Percentiles rank a stretch among this genome's conserved stretches.
phyloP scores from a whole-genome alignment of 192 early-diverging fungal species.

The Spizellomyces sp. region DNA sequence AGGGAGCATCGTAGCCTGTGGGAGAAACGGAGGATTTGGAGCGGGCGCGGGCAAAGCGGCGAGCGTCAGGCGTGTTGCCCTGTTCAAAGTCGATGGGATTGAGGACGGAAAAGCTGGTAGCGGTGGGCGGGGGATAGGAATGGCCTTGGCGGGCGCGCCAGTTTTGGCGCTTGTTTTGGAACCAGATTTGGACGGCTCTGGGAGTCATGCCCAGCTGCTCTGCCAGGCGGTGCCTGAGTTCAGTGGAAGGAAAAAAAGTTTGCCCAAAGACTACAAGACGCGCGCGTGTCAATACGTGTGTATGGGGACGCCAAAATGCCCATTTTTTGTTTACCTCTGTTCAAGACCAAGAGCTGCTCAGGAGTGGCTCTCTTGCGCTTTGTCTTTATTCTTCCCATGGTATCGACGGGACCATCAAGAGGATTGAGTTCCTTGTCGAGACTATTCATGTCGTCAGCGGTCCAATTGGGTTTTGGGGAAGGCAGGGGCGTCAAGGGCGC shows the following conservation, averaged over 20 bases:
- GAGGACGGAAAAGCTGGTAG: neutral
- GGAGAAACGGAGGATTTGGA: no score
- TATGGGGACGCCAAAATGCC: neutral
- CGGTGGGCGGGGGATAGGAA: neutral
- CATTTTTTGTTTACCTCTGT: conserved; percentile 29
- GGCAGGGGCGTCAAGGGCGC: no score
- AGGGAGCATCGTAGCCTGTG: no score
- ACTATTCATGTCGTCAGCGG: no score
- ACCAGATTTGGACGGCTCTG: conserved; percentile 92
- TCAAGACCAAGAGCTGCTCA: conserved; percentile 73
- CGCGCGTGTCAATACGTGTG: neutral
- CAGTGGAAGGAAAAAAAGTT: conserved; percentile 83
- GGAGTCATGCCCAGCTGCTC: conserved; percentile 82
- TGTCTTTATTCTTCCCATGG: conserved; percentile 52
- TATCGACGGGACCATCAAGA: neutral
- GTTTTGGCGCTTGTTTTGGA: conserved; percentile 90
- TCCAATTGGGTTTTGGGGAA: no score
- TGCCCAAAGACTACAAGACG: conserved; percentile 62
- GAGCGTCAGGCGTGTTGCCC: no score
- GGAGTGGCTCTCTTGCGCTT: conserved; percentile 76
- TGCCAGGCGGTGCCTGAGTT: conserved; percentile 73
- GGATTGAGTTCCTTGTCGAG: no score
- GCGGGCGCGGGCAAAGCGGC: no score
- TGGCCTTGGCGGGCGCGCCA: conserved; percentile 22
- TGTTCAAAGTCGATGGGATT: no score